Evolutionary conservation across 305 asterid genomes (phyloP).

Genomic region (Ilex paraguariensis): DNA sequence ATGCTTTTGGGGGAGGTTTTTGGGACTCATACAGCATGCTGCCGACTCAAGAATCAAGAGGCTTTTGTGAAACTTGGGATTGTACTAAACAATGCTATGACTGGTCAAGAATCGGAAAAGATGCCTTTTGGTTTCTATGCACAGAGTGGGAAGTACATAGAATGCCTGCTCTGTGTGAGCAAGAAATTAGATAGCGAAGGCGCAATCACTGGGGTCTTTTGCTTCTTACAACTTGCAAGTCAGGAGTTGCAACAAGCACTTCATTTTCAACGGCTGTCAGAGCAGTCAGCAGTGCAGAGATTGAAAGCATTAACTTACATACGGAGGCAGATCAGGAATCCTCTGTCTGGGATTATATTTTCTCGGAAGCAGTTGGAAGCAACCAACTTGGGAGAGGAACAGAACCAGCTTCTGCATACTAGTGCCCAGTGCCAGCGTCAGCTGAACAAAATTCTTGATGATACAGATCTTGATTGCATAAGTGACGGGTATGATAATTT

Average conservation of each 20-base stretch:
- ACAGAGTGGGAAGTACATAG: slow-evolving; percentile 56
- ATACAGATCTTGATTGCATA: slow-evolving; percentile 86
- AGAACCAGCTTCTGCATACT: slow-evolving; percentile 53
- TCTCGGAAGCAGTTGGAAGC: slow-evolving; percentile 80
- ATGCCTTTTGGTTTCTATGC: slow-evolving; percentile 64
- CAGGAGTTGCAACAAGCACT: slow-evolving; percentile 92
- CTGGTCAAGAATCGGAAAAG: slow-evolving; percentile 67
- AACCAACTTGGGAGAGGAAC: slow-evolving; percentile 64
- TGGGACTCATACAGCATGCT: slow-evolving; percentile 52
- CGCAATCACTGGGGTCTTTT: slow-evolving; percentile 70
- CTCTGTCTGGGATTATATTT: slow-evolving; percentile 89
- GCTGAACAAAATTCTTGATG: slow-evolving; percentile 81
- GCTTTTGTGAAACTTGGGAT: slow-evolving; percentile 73
- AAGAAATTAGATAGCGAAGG: slow-evolving; percentile 69
- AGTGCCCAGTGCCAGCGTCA: slow-evolving; percentile 73
- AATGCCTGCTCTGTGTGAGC: slow-evolving; percentile 73
- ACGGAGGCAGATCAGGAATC: slow-evolving; percentile 72
- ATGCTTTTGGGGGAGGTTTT: slow-evolving; percentile 94
- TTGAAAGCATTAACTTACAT: slow-evolving; percentile 61
- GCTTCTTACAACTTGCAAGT: slow-evolving; percentile 91
- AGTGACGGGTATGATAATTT: slow-evolving; percentile 57
- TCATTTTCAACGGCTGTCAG: slow-evolving; percentile 70
- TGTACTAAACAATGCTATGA: slow-evolving; percentile 64
- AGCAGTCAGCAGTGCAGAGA: slow-evolving; percentile 74
- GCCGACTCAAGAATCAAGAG: slow-evolving; percentile 80